These are phyloP conservation scores for Harringtonia lauricola DNA, from an alignment of 2,329 filamentous ascomycete genomes.

Conservation along the genomic window DNA sequence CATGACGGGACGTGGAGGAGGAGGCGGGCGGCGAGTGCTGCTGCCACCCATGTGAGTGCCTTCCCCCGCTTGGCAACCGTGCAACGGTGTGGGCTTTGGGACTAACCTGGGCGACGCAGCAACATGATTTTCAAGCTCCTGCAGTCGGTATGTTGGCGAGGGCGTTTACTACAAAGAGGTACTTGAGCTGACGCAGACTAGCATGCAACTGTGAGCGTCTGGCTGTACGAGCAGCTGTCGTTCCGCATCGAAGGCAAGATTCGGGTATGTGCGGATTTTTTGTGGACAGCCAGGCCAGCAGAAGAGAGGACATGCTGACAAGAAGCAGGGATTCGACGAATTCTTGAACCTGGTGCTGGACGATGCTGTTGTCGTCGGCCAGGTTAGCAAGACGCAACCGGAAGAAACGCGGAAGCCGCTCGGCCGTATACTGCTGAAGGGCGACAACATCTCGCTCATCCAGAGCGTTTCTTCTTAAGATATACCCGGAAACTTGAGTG, in stretches of 20 bases:
- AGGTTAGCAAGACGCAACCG: conserved; percentile 66
- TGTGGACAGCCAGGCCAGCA: too few species aligned
- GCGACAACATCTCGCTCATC: conserved; percentile 79
- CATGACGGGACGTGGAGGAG: conserved; percentile 51
- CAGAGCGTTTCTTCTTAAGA: conserved; percentile 34
- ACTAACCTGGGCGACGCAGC: conserved; percentile 12
- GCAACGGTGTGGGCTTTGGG: not conserved
- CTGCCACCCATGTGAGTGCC: conserved; percentile 39
- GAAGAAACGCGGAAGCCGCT: conserved; percentile 68
- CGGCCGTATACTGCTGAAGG: conserved; percentile 78
- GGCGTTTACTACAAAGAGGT: not conserved
- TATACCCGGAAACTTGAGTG: too few species aligned
- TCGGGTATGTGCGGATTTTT: conserved; percentile 54
- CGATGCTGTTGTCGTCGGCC: conserved; percentile 85
- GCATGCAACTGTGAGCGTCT: conserved; percentile 80
- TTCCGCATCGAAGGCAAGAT: conserved; percentile 96
- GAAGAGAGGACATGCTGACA: not conserved
- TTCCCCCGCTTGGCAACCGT: not conserved
- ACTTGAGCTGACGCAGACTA: conserved; percentile 18
- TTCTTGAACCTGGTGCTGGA: conserved; percentile 96
- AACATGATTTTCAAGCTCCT: conserved; percentile 94
- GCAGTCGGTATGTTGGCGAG: conserved; percentile 30
- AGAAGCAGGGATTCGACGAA: conserved; percentile 79
- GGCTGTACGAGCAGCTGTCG: conserved; percentile 92
- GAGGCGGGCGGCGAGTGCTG: conserved; percentile 47